phyloP scores from a whole-genome alignment of 306 rosid genomes.

The Inga laurina region DNA sequence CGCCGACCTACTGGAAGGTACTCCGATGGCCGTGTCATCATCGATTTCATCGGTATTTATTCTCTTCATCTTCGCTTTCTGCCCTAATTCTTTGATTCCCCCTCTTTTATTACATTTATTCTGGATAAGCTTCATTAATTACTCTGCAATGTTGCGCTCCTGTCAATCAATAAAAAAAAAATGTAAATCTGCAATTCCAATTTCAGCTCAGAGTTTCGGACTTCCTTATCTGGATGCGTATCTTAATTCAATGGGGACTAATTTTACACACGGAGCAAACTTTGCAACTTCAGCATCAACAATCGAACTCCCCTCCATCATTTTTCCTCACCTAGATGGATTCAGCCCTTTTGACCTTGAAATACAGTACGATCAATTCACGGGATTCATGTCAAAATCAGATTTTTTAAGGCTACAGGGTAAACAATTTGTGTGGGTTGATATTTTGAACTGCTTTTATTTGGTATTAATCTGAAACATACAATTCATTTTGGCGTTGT shows the following conservation, averaged over 20 bases:
- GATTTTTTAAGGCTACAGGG: conserved; percentile 31
- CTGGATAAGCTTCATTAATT: background rate
- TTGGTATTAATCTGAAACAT: background rate
- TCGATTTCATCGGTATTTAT: conserved; percentile 43
- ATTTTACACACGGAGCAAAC: conserved; percentile 20
- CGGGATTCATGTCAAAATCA: conserved; percentile 22
- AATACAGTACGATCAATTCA: conserved; percentile 42
- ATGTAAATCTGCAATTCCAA: background rate
- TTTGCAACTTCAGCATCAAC: conserved; percentile 50
- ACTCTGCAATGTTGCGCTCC: background rate
- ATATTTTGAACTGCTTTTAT: background rate
- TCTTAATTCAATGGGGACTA: background rate
- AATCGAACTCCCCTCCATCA: conserved; percentile 9
- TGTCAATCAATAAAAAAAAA: background rate
- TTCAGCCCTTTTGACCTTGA: conserved; percentile 50
- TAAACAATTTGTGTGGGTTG: background rate
- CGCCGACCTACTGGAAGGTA: background rate
- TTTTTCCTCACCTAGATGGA: conserved; percentile 2
- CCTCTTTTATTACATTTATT: background rate
- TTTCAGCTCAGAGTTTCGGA: background rate
- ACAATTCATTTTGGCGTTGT: background rate
- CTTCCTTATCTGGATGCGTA: background rate
- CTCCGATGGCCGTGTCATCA: conserved; percentile 44
- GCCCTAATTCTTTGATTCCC: background rate
- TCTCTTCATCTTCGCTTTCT: background rate